phyloP scores from a whole-genome alignment of 2,329 filamentous ascomycete genomes.

The Pseudogymnoascus sp. region DNA sequence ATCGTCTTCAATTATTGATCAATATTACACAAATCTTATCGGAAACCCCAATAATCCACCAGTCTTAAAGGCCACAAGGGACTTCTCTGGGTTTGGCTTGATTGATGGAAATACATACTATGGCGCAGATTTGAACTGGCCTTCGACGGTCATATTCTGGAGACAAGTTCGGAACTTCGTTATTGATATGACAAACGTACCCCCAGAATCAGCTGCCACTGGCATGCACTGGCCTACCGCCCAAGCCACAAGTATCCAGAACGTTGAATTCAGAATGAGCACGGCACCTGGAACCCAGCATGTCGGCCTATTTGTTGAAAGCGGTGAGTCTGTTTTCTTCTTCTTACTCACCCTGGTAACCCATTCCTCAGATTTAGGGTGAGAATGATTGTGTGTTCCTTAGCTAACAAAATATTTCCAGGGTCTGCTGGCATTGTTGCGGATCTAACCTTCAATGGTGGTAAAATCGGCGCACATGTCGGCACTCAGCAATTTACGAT shows the following conservation, averaged over 20 bases:
- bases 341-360: constrained; percentile 48
- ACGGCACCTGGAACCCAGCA: constrained; percentile 38
- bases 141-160: constrained; percentile 63
- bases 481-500: constrained; percentile 61
- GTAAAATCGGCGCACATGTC: constrained; percentile 50
- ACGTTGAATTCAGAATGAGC: constrained; percentile 52
- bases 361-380: constrained; percentile 31
- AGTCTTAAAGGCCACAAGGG: constrained; percentile 37
- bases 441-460: constrained; percentile 54
- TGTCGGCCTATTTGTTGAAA: constrained; percentile 44
- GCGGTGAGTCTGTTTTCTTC: constrained; percentile 21
- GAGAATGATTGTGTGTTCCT: not conserved
- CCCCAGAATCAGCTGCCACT: constrained; percentile 23
- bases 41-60: constrained; percentile 21
- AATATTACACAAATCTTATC: constrained; percentile 24
- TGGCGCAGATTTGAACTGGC: constrained; percentile 60
- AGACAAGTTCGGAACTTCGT: constrained; percentile 56
- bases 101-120: constrained; percentile 78
- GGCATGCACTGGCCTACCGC: constrained; percentile 47
- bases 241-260: constrained; percentile 52
- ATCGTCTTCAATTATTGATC: constrained; percentile 19
- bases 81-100: constrained; percentile 73
- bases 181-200: constrained; percentile 41
- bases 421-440: constrained; percentile 52
- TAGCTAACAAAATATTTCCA: not conserved